Evolutionary conservation across 2,329 filamentous ascomycete species (phyloP), one percentile per base, ranked within the genome.

Genomic region (Harringtonia aguacate): DNA sequence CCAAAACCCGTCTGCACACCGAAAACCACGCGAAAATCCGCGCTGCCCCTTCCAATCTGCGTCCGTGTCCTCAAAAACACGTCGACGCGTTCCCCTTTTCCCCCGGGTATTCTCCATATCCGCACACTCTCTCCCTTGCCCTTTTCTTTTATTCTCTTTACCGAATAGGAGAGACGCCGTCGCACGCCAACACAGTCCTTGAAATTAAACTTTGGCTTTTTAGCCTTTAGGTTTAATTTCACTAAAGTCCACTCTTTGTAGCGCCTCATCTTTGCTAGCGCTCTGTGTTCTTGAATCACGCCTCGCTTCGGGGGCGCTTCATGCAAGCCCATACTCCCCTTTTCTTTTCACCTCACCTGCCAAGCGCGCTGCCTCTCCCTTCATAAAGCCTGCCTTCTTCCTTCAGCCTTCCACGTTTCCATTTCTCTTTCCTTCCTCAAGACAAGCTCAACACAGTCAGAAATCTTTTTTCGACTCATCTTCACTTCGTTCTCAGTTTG

Each of bases 201-300:
- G 27, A 43, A 48, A 48, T 48, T 46, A 48, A 40, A 48, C 43
- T 42, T 17, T 36, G 17, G 34, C 29, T 17, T n/a, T 31, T 20
- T 47, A 41, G 46, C 18, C 33, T 17, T 31, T 14, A n/a, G n/a
- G 22, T 41, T 43, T 39, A 27, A n/a, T 39, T 43, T 43, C 8
- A 29, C 21, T 30, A 33, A 38, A 18, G 13, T n/a, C 28, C 39
- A 18, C 29, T 10, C 17, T 22, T 28, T 24, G n/a, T n/a, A n/a
- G n/a, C 36, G 31, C 21, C 34, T 41, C 17, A 37, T 29, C 24
- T 27, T 27, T 10, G 7, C 10, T 27, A 10, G 24, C 24, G 24
- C 24, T 27, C 10, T 27, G 10, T 10, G 24, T 6, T 27, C 24
- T 27, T 10, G 24, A 27, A 27, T 27, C 24, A 27, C 7, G 10